Evolutionary conservation across 768 basidiomycete species (phyloP).

Genomic region (Tubosaeta brunneosetosa): DNA sequence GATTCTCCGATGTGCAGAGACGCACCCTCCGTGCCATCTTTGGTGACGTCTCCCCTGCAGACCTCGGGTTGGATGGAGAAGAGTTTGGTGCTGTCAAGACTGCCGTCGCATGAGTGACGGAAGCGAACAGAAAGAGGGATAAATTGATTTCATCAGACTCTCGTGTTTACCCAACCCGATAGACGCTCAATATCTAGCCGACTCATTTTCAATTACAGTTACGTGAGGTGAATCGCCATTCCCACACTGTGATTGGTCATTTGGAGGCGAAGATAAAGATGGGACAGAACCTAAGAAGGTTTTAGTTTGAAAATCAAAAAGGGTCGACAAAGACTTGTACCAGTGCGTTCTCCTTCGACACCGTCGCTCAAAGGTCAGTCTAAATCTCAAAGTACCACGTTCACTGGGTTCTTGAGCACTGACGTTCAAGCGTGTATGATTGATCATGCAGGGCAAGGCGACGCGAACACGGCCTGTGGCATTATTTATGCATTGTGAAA

Average conservation of each 20-base stretch:
- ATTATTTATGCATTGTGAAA: conserved; percentile 13
- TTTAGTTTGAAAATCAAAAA: conserved; percentile 12
- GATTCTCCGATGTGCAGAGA: conserved; percentile 30
- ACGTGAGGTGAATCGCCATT: conserved; percentile 21
- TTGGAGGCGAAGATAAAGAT: conserved; percentile 5
- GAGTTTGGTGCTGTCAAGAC: conserved; percentile 21
- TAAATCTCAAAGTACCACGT: neutral
- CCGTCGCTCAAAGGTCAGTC: conserved; percentile 11
- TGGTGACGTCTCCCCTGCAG: conserved; percentile 10
- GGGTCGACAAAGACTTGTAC: conserved; percentile 7
- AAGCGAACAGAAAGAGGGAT: conserved; percentile 9
- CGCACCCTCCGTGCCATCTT: conserved; percentile 27
- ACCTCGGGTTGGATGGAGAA: conserved; percentile 28
- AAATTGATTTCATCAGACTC: conserved; percentile 10
- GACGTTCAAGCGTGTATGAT: conserved; percentile 6
- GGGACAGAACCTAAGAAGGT: conserved; percentile 13
- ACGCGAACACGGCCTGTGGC: conserved; percentile 1
- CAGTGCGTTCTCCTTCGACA: neutral
- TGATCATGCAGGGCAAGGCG: conserved; percentile 6
- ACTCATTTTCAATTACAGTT: conserved; percentile 20
- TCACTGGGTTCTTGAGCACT: neutral
- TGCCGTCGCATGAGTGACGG: conserved; percentile 21
- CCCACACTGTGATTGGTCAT: conserved; percentile 15
- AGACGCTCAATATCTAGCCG: conserved; percentile 23
- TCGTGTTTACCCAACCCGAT: conserved; percentile 13